Percentiles rank a stretch among this genome's conserved stretches.
Evolutionary conservation across 2,329 filamentous ascomycete genomes (phyloP).

Genomic region (Aureobasidium melanogenum): DNA sequence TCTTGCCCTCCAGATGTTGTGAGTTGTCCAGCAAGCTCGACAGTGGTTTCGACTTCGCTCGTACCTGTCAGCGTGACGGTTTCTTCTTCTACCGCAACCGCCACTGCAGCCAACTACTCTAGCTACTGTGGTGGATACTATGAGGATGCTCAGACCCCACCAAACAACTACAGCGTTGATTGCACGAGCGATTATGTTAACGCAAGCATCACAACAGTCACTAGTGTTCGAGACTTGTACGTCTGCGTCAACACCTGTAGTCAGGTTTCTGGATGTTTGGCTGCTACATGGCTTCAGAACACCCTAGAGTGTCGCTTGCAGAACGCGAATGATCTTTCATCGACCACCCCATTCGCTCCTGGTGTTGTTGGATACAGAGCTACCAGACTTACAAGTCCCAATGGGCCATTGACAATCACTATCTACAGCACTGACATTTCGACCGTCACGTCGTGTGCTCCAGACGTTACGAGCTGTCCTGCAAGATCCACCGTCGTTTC

Average conservation of each 20-base stretch:
- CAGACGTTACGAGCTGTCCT: conserved; percentile 10
- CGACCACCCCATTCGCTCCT: conserved; percentile 7
- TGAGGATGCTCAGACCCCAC: neutral
- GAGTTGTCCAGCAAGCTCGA: conserved; percentile 10
- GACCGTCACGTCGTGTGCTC: conserved; percentile 6
- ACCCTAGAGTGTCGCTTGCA: neutral
- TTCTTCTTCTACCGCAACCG: neutral
- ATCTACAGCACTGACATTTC: conserved; percentile 10
- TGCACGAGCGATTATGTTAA: neutral
- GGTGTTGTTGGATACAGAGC: neutral
- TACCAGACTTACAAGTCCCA: neutral
- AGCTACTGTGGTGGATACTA: neutral
- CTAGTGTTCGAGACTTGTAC: neutral
- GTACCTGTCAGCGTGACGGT: conserved; percentile 2
- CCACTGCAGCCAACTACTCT: neutral
- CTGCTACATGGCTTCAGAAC: neutral
- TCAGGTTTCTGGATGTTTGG: neutral
- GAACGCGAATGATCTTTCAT: neutral
- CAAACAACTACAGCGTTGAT: neutral
- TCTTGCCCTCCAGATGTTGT: conserved; percentile 9
- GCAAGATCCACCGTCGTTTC: conserved; percentile 6
- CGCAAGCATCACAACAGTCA: neutral
- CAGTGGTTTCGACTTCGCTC: neutral
- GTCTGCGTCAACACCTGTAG: neutral
- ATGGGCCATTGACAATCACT: conserved; percentile 1